Percentiles rank a stretch among this genome's conserved stretches.
phyloP scores from a whole-genome alignment of 1,139 yeast species.

The Yamadazyma buinensis region DNA sequence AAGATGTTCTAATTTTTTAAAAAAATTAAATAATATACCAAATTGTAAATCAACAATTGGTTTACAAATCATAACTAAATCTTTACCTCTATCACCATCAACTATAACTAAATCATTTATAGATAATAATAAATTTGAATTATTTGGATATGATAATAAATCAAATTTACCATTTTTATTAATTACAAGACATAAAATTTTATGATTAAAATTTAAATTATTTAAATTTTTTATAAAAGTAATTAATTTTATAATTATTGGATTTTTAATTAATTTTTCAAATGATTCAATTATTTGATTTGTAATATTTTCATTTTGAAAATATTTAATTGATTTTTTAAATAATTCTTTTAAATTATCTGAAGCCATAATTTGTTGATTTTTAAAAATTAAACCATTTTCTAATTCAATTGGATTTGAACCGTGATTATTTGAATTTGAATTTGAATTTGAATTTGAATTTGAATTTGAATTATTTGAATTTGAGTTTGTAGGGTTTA shows the following conservation, averaged over 20 bases:
- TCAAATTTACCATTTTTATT: conserved; percentile 59
- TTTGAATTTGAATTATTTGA: neutral
- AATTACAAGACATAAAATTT: conserved; percentile 43
- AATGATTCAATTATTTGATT: conserved; percentile 34
- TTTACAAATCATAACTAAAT: conserved; percentile 47
- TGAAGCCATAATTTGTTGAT: conserved; percentile 51
- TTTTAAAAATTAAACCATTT: conserved; percentile 52
- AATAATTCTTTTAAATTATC: conserved; percentile 44
- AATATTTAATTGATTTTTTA: conserved; percentile 43
- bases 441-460: neutral
- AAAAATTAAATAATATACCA: conserved; percentile 76
- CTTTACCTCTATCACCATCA: conserved; percentile 51
- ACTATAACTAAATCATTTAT: conserved; percentile 44
- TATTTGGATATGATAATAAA: conserved; percentile 40
- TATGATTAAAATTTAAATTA: conserved; percentile 41
- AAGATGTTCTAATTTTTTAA: conserved; percentile 73
- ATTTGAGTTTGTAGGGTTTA: neutral
- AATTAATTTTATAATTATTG: conserved; percentile 31
- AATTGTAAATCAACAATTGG: conserved; percentile 41
- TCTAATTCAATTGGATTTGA: conserved; percentile 34
- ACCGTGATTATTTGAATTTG: conserved; percentile 7
- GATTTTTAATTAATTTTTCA: conserved; percentile 25
- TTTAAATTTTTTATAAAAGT: conserved; percentile 42
- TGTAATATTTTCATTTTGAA: conserved; percentile 35
- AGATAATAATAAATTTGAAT: conserved; percentile 50